phyloP scores from a whole-genome alignment of 169 alveolate species.

The Cryptosporidium parvum region DNA sequence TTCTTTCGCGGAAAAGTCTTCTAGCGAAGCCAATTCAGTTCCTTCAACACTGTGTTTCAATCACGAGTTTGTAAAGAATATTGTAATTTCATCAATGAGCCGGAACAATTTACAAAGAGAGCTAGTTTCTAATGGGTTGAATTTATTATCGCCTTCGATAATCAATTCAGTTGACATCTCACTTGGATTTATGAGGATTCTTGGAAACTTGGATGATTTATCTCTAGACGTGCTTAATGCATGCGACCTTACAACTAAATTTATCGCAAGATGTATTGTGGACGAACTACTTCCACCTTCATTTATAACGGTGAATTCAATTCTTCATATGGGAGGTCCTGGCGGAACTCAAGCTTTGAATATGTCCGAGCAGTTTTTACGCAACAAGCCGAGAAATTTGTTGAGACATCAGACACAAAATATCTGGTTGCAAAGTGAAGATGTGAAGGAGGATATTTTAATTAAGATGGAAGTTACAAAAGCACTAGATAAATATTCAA shows the following conservation, averaged over 20 bases:
- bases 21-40: not conserved
- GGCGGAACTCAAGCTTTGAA: constrained; percentile 67
- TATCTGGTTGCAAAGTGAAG: constrained; percentile 37
- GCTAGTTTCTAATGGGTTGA: constrained; percentile 63
- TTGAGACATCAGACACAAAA: constrained; percentile 55
- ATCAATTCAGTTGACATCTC: constrained; percentile 47
- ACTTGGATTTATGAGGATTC: constrained; percentile 55
- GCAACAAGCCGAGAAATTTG: constrained; percentile 46
- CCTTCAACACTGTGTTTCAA: constrained; percentile 60
- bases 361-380: constrained; percentile 34
- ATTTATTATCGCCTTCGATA: constrained; percentile 36
- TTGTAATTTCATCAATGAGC: constrained; percentile 65
- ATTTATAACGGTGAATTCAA: constrained; percentile 51
- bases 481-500: constrained; percentile 10
- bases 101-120: constrained; percentile 51
- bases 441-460: constrained; percentile 3
- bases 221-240: constrained; percentile 53
- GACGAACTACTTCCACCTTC: constrained; percentile 74
- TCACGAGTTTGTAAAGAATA: constrained; percentile 63
- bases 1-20: constrained; percentile 17
- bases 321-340: constrained; percentile 74
- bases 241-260: constrained; percentile 67
- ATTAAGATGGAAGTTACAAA: constrained; percentile 1
- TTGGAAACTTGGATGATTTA: constrained; percentile 60
- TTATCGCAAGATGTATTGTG: constrained; percentile 58